Evolutionary conservation across 1,284 basidiomycete genomes (phyloP).

Genomic region (Ganoderma lingzhi): DNA sequence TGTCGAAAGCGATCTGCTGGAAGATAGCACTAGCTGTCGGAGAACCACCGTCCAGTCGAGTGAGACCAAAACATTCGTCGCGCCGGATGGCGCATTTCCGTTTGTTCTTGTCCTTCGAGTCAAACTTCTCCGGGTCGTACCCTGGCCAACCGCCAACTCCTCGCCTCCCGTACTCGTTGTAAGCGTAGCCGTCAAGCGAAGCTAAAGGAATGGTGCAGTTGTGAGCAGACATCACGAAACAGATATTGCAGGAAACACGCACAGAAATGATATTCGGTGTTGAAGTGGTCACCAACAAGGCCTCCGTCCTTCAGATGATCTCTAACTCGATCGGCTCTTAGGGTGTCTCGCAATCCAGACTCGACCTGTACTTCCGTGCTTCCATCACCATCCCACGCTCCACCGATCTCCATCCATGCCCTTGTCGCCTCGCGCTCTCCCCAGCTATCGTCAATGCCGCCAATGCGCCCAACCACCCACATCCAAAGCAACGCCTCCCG

Average conservation of each 20-base stretch:
- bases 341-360: slow-evolving; percentile 30
- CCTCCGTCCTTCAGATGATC: slow-evolving; percentile 31
- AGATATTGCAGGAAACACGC: slow-evolving; percentile 8
- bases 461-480: slow-evolving; percentile 45
- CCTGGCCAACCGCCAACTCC: slow-evolving; percentile 29
- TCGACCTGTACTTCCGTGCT: slow-evolving; percentile 23
- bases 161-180: slow-evolving; percentile 30
- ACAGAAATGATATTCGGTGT: slow-evolving; percentile 41
- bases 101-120: slow-evolving; percentile 2
- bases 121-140: slow-evolving; percentile 17
- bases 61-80: slow-evolving; percentile 35
- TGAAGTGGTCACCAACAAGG: slow-evolving; percentile 24
- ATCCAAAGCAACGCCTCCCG: slow-evolving; percentile 53
- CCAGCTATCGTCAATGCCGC: slow-evolving; percentile 43
- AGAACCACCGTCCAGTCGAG: slow-evolving; percentile 15
- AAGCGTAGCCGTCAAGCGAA: slow-evolving; percentile 41
- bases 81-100: slow-evolving; percentile 34
- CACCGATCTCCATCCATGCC: slow-evolving; percentile 49
- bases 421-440: slow-evolving; percentile 35
- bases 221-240: not conserved
- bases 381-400: slow-evolving; percentile 31
- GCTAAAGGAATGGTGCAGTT: slow-evolving; percentile 26
- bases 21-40: slow-evolving; percentile 46
- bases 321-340: slow-evolving; percentile 33
- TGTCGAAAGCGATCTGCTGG: slow-evolving; percentile 54